These are phyloP conservation scores for Cutaneotrichosporon sp. DNA, from an alignment of 1,284 basidiomycete genomes.

Conservation along the genomic window DNA sequence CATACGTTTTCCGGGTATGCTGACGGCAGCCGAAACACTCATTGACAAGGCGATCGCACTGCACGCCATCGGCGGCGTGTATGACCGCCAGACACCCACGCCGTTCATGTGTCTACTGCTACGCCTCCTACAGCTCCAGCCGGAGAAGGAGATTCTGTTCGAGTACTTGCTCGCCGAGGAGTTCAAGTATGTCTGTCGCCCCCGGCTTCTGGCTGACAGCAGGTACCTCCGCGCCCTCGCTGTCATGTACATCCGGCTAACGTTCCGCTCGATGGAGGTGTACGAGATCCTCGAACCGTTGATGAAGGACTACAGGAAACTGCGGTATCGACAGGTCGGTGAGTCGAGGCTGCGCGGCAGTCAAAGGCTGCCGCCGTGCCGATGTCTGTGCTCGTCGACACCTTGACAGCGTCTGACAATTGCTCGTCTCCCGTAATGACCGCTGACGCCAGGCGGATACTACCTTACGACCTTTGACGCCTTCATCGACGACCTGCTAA, in stretches of 20 bases:
- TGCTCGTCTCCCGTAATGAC: neutral
- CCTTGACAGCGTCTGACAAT: too few species aligned
- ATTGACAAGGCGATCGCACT: constrained; percentile 88
- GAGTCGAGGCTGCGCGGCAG: too few species aligned
- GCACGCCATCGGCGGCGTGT: constrained; percentile 83
- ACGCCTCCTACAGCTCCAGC: constrained; percentile 94
- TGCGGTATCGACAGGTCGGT: constrained; percentile 77
- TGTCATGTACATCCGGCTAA: constrained; percentile 91
- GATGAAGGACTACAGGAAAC: constrained; percentile 86
- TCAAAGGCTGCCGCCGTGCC: too few species aligned
- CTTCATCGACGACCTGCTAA: constrained; percentile 78
- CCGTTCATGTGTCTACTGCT: constrained; percentile 85
- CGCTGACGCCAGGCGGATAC: constrained; percentile 60
- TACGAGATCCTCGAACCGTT: constrained; percentile 91
- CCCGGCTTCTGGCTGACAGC: constrained; percentile 7
- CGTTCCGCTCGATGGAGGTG: constrained; percentile 81
- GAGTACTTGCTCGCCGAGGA: constrained; percentile 94
- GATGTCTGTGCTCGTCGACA: too few species aligned
- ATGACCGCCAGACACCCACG: constrained; percentile 80
- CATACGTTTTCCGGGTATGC: neutral
- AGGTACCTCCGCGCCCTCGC: constrained; percentile 92
- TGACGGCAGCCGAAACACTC: constrained; percentile 67
- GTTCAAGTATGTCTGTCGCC: constrained; percentile 73
- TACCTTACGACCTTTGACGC: constrained; percentile 84
- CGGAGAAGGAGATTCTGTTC: constrained; percentile 89